Evolutionary conservation across 2,329 filamentous ascomycete species (phyloP).

Genomic region (Apiospora malaysiana): DNA sequence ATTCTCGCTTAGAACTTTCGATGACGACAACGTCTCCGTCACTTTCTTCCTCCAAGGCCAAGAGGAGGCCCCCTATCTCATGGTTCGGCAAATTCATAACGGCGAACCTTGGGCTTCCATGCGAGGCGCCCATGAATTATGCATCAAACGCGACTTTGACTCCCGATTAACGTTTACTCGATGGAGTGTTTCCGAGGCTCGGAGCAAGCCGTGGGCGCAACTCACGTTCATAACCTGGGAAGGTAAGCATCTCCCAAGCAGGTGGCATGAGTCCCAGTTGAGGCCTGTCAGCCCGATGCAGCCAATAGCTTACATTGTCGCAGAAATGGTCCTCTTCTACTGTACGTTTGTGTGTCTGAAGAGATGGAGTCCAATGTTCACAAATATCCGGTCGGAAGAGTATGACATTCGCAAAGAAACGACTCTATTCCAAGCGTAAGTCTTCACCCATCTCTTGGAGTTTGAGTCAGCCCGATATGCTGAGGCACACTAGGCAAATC

Average conservation of each 20-base stretch:
- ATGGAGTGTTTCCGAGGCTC: constrained; percentile 53
- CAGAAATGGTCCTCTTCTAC: constrained; percentile 66
- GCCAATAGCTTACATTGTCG: not conserved
- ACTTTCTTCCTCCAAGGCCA: constrained; percentile 55
- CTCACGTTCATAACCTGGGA: constrained; percentile 67
- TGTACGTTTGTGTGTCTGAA: constrained; percentile 64
- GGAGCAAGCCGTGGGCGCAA: constrained; percentile 58
- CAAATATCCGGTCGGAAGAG: constrained; percentile 52
- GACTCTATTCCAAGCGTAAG: constrained; percentile 63
- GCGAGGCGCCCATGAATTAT: constrained; percentile 60
- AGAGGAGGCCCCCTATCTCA: constrained; percentile 52
- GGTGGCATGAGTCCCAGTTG: not conserved
- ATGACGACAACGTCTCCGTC: constrained; percentile 60
- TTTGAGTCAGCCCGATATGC: not conserved
- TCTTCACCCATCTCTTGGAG: not conserved
- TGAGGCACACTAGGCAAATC: constrained; percentile 52
- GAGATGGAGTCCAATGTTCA: constrained; percentile 51
- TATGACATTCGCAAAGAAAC: constrained; percentile 54
- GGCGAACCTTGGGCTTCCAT: constrained; percentile 53
- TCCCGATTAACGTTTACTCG: constrained; percentile 54
- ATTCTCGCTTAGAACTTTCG: constrained; percentile 51
- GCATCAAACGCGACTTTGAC: constrained; percentile 54
- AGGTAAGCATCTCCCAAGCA: constrained; percentile 46
- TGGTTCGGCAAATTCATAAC: constrained; percentile 50
- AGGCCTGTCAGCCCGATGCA: no score